phyloP scores from a whole-genome alignment of 106 monocot genomes.

The Alisma plantagoaquatica region DNA sequence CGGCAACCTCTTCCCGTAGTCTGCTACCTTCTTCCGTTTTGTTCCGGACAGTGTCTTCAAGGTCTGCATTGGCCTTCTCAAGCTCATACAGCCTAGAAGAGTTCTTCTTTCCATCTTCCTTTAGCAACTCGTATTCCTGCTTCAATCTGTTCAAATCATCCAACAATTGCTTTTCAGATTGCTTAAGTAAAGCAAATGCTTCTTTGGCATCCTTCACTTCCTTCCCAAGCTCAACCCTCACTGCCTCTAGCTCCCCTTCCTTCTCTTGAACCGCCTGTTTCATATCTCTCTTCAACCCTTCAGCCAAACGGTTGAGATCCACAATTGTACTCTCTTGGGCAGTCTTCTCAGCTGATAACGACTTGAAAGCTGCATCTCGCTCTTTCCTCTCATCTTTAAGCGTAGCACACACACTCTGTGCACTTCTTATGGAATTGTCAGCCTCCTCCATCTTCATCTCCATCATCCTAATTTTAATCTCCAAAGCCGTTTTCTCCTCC shows the following conservation, averaged over 20 bases:
- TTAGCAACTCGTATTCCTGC: neutral
- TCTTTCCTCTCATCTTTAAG: neutral
- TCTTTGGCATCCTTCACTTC: neutral
- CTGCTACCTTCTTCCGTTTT: neutral
- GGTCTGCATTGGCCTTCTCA: neutral
- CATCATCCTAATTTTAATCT: too few relatives aligned
- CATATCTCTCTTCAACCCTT: conserved; percentile 2
- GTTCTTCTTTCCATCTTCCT: neutral
- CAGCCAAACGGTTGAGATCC: neutral
- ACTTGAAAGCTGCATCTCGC: neutral
- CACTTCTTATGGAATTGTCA: neutral
- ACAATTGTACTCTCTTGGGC: too few relatives aligned
- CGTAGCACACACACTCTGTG: neutral
- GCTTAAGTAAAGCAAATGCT: neutral
- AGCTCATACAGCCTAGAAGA: neutral
- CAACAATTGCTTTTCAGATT: neutral
- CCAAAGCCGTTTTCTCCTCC: too few relatives aligned
- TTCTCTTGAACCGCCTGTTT: neutral
- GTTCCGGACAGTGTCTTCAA: neutral
- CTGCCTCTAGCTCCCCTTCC: neutral
- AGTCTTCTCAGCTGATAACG: neutral
- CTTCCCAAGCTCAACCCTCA: neutral
- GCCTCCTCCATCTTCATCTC: neutral
- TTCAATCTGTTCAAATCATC: neutral
- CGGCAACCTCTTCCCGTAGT: conserved; percentile 1